Base-by-base conservation (phyloP, 257 asterid species). In the Solanum tarapatanum region DNA sequence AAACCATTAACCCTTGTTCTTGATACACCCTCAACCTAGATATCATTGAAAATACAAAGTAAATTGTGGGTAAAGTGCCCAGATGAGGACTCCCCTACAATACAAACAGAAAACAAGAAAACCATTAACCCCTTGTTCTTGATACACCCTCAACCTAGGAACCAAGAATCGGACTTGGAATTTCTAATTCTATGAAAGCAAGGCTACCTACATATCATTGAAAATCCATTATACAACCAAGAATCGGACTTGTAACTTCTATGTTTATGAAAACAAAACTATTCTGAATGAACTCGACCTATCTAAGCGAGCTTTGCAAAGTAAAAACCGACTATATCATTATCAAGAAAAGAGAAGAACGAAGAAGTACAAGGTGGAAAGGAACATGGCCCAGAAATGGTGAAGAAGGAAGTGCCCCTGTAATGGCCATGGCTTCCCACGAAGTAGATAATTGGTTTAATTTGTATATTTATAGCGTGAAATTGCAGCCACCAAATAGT, bases 361-460 rank as follows among this genome's bases (percentile, higher is more conserved):
- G 87, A 86, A 66, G 90, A 94, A 92, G 37, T 93, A 94, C 98
- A 23, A 89, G 39, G 74, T 60, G 91, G 75, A 86, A 84, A 45
- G 92, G 91, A 83, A 88, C 2, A 90, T 88, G 91, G 87, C 95
- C 93, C 23, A 94, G 91, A 93, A 94, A 95, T 86, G 94, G 91
- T 80, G 97, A 89, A 85, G 93, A 79, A 90, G 94, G 90, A 87
- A 93, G 94, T 94, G 94, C 88, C 87, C 95, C 95, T 84, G 84
- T 91, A 24, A 79, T 8, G 30, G 85, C 70, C 69, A 82, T 82
- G 41, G 69, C 85, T 30, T 80, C 85, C 68, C 28, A 26, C 85
- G 3, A 28, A 80, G 30, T 30, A 6, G 43, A 36, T 39, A 26
- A 21, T 39, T 45, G 8, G 1, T 26, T 80, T 28, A 24, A 41